Conservation (phyloP, 106 monocot species). For the Platanthera guangdongensis region DNA sequence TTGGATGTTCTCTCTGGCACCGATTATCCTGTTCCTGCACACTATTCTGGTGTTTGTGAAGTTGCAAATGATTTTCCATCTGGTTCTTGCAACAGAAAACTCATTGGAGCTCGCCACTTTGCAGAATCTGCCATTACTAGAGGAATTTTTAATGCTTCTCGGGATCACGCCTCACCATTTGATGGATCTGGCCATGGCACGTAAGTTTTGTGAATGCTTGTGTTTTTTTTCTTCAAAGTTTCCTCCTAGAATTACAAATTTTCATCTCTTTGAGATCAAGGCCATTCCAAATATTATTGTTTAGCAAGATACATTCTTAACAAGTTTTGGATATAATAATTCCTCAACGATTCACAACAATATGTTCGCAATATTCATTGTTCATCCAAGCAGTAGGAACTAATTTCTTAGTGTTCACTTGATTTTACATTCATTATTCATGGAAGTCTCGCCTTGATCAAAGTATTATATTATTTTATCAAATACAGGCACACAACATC, state of each 20-base stretch:
- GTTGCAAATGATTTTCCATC: constrained; percentile 90
- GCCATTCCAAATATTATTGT: not conserved
- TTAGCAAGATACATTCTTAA: not conserved
- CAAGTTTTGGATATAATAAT: not conserved
- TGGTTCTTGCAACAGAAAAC: constrained; percentile 94
- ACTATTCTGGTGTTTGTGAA: constrained; percentile 89
- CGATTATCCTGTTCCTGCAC: constrained; percentile 56
- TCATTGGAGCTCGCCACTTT: constrained; percentile 95
- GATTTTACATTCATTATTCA: not conserved
- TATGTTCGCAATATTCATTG: constrained; percentile 1
- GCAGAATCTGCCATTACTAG: constrained; percentile 92
- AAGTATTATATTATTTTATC: not conserved
- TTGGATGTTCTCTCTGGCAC: constrained; percentile 39
- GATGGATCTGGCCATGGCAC: constrained; percentile 99
- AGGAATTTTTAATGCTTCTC: constrained; percentile 79
- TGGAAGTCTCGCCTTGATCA: not conserved
- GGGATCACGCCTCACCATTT: constrained; percentile 88
- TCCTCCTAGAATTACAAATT: not conserved
- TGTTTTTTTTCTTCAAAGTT: not conserved
- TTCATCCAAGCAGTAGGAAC: not conserved
- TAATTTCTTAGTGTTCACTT: not conserved
- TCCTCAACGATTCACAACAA: not conserved
- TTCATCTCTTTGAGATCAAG: not conserved
- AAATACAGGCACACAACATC: constrained; percentile 84
- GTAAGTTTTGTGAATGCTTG: constrained; percentile 31